These are phyloP conservation scores for Penicillium sumatraense DNA, from an alignment of 2,329 filamentous ascomycete species.

Conservation along the genomic window DNA sequence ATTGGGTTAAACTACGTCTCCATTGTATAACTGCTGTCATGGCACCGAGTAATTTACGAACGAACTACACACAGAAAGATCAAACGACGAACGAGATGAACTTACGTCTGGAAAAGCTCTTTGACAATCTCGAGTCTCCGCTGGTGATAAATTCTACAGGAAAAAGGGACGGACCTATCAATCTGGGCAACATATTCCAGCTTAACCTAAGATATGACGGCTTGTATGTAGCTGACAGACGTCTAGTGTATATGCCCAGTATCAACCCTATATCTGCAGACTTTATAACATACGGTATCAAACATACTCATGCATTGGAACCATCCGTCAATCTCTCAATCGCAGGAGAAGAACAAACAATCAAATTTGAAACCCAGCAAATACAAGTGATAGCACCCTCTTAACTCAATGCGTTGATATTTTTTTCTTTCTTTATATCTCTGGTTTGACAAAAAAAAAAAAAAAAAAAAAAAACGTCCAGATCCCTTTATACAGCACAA, in stretches of 20 bases:
- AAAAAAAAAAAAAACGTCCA: too few species aligned
- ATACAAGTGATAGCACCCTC: not conserved
- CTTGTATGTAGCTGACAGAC: not conserved
- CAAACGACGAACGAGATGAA: not conserved
- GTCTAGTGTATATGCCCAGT: not conserved
- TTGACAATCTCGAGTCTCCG: constrained; percentile 12
- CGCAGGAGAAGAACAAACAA: not conserved
- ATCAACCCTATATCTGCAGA: not conserved
- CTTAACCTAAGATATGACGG: constrained; percentile 2
- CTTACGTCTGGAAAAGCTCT: constrained; percentile 10
- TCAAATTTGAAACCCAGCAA: not conserved
- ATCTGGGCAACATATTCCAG: constrained; percentile 21
- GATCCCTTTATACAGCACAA: too few species aligned
- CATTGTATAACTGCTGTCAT: constrained; percentile 10
- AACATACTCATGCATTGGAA: not conserved
- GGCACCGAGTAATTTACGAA: constrained; percentile 10
- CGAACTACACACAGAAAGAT: not conserved
- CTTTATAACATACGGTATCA: not conserved
- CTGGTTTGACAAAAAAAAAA: too few species aligned
- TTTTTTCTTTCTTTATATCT: not conserved
- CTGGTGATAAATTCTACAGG: constrained; percentile 9
- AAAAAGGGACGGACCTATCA: constrained; percentile 14
- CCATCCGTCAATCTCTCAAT: not conserved
- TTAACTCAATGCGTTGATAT: not conserved
- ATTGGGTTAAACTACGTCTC: constrained; percentile 19